Conservation (phyloP, 441 rosid species). For the Lepidium campestre region DNA sequence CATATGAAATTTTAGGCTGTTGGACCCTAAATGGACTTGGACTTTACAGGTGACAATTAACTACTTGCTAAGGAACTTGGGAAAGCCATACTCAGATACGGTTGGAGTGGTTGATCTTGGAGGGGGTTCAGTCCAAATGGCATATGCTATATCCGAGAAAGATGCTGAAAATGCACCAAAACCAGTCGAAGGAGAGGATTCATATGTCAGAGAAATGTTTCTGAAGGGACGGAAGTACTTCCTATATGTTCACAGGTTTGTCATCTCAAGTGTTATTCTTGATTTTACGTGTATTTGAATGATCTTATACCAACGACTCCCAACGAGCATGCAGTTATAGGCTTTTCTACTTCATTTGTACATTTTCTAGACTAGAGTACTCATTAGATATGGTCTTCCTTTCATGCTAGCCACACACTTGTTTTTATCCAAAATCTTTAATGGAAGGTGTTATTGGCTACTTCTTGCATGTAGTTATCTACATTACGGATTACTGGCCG, state of each 20-base stretch:
- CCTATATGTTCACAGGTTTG: constrained; percentile 95
- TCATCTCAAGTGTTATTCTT: background rate
- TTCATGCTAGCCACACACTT: background rate
- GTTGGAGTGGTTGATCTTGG: constrained; percentile 99
- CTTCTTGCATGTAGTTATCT: constrained; percentile 60
- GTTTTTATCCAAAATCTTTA: background rate
- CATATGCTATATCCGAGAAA: constrained; percentile 80
- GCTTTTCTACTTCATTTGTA: background rate
- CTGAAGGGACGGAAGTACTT: constrained; percentile 73
- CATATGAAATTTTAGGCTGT: background rate
- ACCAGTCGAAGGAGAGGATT: constrained; percentile 61
- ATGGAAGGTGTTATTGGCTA: constrained; percentile 7
- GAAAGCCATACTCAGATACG: constrained; percentile 63
- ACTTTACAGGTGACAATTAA: constrained; percentile 76
- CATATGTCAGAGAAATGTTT: constrained; percentile 75
- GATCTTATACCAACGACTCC: background rate
- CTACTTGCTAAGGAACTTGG: constrained; percentile 73
- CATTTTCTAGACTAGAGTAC: background rate
- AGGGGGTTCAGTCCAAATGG: constrained; percentile 99
- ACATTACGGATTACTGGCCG: constrained; percentile 91
- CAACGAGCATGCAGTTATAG: background rate
- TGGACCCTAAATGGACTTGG: background rate
- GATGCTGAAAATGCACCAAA: constrained; percentile 82
- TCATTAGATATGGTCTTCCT: background rate
- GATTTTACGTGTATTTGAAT: background rate